Base-by-base conservation (phyloP, 306 rosid genomes). In the Medicago lupulina region DNA sequence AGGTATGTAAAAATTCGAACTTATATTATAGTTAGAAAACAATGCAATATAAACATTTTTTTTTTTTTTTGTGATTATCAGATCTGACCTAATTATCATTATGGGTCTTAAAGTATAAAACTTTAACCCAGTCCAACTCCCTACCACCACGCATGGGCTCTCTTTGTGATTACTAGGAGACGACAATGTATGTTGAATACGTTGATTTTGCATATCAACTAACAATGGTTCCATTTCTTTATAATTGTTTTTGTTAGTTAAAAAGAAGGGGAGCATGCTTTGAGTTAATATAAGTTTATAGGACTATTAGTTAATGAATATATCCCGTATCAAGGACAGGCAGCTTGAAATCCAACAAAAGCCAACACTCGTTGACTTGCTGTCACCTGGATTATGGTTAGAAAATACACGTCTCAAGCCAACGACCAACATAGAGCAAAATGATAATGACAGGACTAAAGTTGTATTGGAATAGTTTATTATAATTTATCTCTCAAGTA, bases 311-410 rank as follows among this genome's bases (percentile, higher is more conserved):
- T 47, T 15, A 50, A 50, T 50, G 6, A 50, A 44, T 51, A 58
- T 11, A 58, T 58, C 39, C 18, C 6, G 28, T 69, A 47, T 69
- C 44, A 47, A 47, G 25, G n/a, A 28, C 9, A 3, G 9, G 4
- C 34, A 58, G 64, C n/a, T 58, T 58, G 36, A 58, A 58, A 23
- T 46, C n/a, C n/a, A n/a, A 69, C 60, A 69, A 71, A 71, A 44
- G n/a, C 51, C 19, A 71, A 39, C 61, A 53, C 38, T 54, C 15
- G 51, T 71, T 71, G 64, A 71, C 76, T 71, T 71, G 75, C 50
- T 16, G 64, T 51, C 62, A 70, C 16, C 62, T 38, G 28, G 62
- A 28, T 50, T 70, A 6, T 23, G 13, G 50, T 71, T 70, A 17
- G 13, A 36, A 53, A 34, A 34, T 51, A 16, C 16, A 46, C 51